phyloP scores from a whole-genome alignment of 106 monocot genomes.

The Agapanthus africanus region DNA sequence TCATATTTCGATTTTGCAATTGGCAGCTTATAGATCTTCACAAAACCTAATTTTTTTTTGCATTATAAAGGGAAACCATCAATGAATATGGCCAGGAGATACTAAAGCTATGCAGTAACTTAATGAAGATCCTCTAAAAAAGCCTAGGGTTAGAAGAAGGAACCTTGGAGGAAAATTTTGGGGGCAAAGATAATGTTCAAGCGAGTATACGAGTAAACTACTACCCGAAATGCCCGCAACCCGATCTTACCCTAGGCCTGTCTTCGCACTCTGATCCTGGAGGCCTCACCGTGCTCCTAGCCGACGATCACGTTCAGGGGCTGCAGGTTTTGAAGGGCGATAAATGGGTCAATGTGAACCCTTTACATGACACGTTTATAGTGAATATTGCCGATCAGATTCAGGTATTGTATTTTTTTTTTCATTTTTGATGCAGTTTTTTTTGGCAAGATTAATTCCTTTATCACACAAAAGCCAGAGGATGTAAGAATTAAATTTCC shows the following conservation, averaged over 20 bases:
- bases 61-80: slow-evolving; percentile 21
- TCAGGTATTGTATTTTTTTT: slow-evolving; percentile 23
- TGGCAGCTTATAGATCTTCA: too few species aligned
- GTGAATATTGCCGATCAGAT: slow-evolving; percentile 52
- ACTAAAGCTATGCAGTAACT: slow-evolving; percentile 14
- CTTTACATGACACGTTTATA: slow-evolving; percentile 32
- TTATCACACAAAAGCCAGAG: too few species aligned
- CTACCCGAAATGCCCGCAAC: slow-evolving; percentile 58
- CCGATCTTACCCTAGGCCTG: slow-evolving; percentile 43
- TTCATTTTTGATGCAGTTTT: too few species aligned
- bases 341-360: slow-evolving; percentile 32
- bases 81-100: slow-evolving; percentile 28
- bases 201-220: slow-evolving; percentile 34
- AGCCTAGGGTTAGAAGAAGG: slow-evolving; percentile 21
- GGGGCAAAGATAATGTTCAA: slow-evolving; percentile 17
- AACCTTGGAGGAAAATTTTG: slow-evolving; percentile 18
- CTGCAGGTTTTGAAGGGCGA: slow-evolving; percentile 31
- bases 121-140: slow-evolving; percentile 20
- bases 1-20: too few species aligned
- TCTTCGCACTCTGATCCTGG: slow-evolving; percentile 51
- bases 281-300: slow-evolving; percentile 39
- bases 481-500: too few species aligned
- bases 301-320: slow-evolving; percentile 32
- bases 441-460: too few species aligned
- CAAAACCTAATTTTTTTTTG: too few species aligned